These are phyloP conservation scores for Uronychia setigera DNA, from an alignment of 73 alveolate species.

Conservation along the genomic window DNA sequence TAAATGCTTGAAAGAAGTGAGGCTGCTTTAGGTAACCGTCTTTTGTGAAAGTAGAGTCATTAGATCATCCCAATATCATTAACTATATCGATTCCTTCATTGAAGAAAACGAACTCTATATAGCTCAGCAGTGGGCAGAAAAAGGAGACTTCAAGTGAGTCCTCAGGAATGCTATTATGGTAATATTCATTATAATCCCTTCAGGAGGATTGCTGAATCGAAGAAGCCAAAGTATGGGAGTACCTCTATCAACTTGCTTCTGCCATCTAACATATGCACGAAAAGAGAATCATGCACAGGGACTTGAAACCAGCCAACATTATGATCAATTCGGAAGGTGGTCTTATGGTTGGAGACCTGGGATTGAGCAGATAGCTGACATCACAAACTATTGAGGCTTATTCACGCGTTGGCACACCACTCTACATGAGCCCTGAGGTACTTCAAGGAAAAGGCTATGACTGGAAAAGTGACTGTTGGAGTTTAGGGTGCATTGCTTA, in stretches of 20 bases:
- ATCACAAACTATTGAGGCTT: conserved; percentile 94
- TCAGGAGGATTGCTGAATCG: conserved; percentile 37
- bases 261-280: conserved; percentile 97
- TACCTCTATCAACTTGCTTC: conserved; percentile 80
- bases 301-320: conserved; percentile 99
- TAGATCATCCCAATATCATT: conserved; percentile 93
- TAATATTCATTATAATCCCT: background rate
- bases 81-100: conserved; percentile 94
- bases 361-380: conserved; percentile 94
- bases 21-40: conserved; percentile 31
- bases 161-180: conserved; percentile 68
- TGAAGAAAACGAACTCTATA: conserved; percentile 89
- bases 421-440: conserved; percentile 98
- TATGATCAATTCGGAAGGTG: conserved; percentile 87
- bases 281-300: conserved; percentile 95
- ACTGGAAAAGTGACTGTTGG: conserved; percentile 97
- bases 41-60: conserved; percentile 52
- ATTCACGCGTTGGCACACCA: conserved; percentile 98
- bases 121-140: conserved; percentile 99
- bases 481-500: conserved; percentile 96
- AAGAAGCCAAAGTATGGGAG: conserved; percentile 55
- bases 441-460: conserved; percentile 96
- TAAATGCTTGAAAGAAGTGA: conserved; percentile 96
- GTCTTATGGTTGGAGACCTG: conserved; percentile 94
- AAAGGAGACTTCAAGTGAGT: conserved; percentile 95